Evolutionary conservation across 176 grass and related monocot species (phyloP).

Genomic region (Carex kokanica): DNA sequence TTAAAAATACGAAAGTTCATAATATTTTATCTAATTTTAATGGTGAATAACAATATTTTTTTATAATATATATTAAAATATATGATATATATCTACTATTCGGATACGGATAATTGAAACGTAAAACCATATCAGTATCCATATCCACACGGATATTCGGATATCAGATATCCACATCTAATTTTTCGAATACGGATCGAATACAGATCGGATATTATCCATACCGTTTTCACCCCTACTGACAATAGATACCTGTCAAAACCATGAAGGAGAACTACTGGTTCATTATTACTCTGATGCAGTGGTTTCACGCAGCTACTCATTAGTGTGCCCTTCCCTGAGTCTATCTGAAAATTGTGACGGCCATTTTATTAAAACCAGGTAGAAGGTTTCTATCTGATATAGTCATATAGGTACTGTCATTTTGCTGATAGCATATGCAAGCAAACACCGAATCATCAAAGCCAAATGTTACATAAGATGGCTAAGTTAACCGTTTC

Average conservation of each 20-base stretch:
- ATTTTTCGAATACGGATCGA: too few relatives aligned
- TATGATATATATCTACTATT: too few relatives aligned
- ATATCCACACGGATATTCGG: too few relatives aligned
- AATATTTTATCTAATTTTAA: too few relatives aligned
- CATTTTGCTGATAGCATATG: not conserved
- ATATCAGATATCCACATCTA: too few relatives aligned
- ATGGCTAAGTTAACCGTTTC: not conserved
- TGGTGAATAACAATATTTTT: too few relatives aligned
- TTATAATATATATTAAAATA: too few relatives aligned
- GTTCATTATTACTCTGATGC: constrained; percentile 37
- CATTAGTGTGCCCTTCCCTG: constrained; percentile 46
- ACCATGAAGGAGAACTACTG: constrained; percentile 81
- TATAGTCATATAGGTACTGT: not conserved
- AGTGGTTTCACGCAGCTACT: constrained; percentile 94
- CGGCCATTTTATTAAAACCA: not conserved
- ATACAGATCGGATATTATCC: too few relatives aligned
- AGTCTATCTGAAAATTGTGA: constrained; percentile 46
- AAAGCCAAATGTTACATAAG: not conserved
- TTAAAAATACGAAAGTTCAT: too few relatives aligned
- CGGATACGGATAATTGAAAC: too few relatives aligned
- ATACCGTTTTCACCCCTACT: not conserved
- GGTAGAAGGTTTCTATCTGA: not conserved
- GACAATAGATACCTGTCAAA: constrained; percentile 70
- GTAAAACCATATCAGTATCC: too few relatives aligned
- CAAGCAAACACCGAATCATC: not conserved